Evolutionary conservation across 2,329 filamentous ascomycete species (phyloP), one percentile per base, ranked within the genome.

Genomic region (Neofusicoccum cordaticola): DNA sequence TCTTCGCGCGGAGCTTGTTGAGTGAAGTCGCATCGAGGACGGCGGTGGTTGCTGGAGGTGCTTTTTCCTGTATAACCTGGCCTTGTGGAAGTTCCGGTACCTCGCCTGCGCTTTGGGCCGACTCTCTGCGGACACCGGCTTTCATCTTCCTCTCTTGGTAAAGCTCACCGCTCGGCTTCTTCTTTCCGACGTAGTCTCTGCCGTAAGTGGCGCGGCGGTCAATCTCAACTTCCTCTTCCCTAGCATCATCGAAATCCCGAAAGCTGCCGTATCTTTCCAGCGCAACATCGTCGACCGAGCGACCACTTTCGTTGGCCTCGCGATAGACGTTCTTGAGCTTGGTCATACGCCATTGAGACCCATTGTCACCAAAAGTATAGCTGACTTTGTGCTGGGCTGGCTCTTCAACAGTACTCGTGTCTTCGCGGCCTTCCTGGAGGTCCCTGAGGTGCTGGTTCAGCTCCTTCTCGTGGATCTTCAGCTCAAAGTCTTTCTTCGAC

Each of bases 301-400:
- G 84, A 0, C 88, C 88, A 0, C 82, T 88, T 70, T 95, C 89
- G 69, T 96, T 84, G 0, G 93, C 92, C 62, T 89, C 85, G 31
- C 86, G 85, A 75, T 96, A 97, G 1, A 97, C 91, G 11, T 88
- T 90, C 69, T 90, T 93, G 37, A 99, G 85, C 76, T 93, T 97
- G 5, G 90, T 96, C 93, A 99, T 97, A 57, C 96, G 89, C 95
- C 96, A 99, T 71, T 92, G 87, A 13, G 93, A 94, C 0, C 95
- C 94, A 6, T 86, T 80, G 75, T 99, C 95, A 17, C 96, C 95
- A 76, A 99, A 96, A 0, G 81, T 91, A 74, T 98, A 99, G 65
- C 86, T 82, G 8, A 96, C 86, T 64, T 90, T 85, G 62, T 87
- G 82, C 50, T 86, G 79, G 0, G 83, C 80, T 1, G 84, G 82